Base-by-base conservation (phyloP, 75 land plant genomes). In the Selaginella tamariscina region DNA sequence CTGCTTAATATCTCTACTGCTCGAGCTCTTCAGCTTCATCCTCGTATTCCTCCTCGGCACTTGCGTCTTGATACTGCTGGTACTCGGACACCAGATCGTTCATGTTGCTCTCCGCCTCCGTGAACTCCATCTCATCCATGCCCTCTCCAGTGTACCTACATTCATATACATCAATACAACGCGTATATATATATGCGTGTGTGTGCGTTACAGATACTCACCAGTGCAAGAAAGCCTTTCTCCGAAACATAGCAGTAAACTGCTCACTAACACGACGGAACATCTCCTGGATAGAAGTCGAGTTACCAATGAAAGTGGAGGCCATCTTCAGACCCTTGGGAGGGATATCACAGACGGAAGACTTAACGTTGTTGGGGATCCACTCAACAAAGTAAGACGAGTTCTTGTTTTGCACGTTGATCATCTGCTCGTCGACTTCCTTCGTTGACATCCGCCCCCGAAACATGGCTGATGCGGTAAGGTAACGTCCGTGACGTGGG, bases 71-170 rank as follows among this genome's bases (percentile, higher is more conserved):
- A n/a, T 59, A 59, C 21, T 59, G 63, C 63, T 66, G 63, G 15
- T 39, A 39, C 49, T 39, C 49, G 49, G 49, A 66, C 55, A 68
- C 69, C 55, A 68, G 24, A 24, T 68, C 69, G 65, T 68, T 68
- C 69, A 68, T 68, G 69, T 68, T 68, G 69, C 69, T 68, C 69
- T 68, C 69, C 9, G 69, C 69, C 69, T 68, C 69, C 11, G 69
- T 68, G 22, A 68, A 68, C 27, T 68, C 69, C 69, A 68, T 68
- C 55, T 68, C 69, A 26, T 68, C 69, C 69, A 68, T 68, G 5
- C 49, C 49, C 49, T 39, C 49, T 5, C 49, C 49, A 5, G 49
- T 39, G 49, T 39, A 39, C n/a, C n/a, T n/a, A n/a, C n/a, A n/a
- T n/a, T n/a, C n/a, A n/a, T n/a, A n/a, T n/a, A n/a, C n/a, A n/a